Evolutionary conservation across 257 asterid genomes (phyloP), one percentile per base, ranked within the genome.

Genomic region (Osmanthus fragrans): DNA sequence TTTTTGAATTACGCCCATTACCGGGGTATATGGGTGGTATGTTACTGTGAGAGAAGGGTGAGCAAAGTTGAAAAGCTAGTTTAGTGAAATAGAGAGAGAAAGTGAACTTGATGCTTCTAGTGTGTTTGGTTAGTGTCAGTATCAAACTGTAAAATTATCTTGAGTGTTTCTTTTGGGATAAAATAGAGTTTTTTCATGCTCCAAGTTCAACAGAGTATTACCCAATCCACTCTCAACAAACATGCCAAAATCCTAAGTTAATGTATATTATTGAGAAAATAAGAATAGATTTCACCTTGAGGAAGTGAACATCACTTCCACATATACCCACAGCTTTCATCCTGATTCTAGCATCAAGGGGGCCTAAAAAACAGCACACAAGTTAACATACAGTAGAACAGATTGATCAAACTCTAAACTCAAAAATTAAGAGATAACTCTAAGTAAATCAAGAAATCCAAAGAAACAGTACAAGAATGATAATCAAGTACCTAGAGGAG

Each of bases 321-420:
- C 99, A 94, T 63, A 94, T 94, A 45, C 98, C 98, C 71, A 94
- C 98, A 83, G 97, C 97, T 86, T 92, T 94, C 90, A 94, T 91
- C 79, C 94, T 86, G 82, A 94, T 88, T 85, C 90, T 92, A 80
- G 91, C 97, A 86, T 94, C 97, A 71, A 82, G 92, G 56, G 97
- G 89, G 13, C 98, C 97, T 94, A 72, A 37, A 49, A 51, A 34
- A 19, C 1, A 29, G 47, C 39, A 71, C 63, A 36, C 3, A 4
- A 7, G 36, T 49, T 15, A 72, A 71, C 7, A 33, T 40, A 76
- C 6, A 49, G 36, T 3, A 76, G 27, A 71, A 56, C 80, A 73
- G 36, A 36, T 15, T 36, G 40, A 76, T 7, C 65, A 32, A 70
- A 71, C n/a, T 2, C 27, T 4, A 68, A 10, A 18, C 3, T 7